Conservation (phyloP, 2,329 filamentous ascomycete species). For the Blumeriella jaapii region DNA sequence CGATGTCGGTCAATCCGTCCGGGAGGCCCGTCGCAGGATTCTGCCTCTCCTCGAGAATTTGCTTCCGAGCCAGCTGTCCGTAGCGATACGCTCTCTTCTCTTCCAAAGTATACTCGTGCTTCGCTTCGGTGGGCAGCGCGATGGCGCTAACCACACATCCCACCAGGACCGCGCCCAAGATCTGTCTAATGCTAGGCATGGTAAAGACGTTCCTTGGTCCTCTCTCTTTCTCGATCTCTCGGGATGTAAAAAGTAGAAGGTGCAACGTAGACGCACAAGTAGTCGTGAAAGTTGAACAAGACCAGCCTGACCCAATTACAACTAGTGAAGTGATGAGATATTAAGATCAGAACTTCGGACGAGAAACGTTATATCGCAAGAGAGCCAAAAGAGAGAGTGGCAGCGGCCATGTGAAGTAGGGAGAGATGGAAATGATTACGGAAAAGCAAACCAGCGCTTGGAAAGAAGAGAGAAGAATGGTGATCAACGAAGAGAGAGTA, state of each 20-base stretch:
- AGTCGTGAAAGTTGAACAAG: constrained; percentile 20
- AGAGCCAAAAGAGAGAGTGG: constrained; percentile 20
- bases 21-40: constrained; percentile 25
- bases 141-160: constrained; percentile 19
- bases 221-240: too few species aligned
- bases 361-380: constrained; percentile 1
- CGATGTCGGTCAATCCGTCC: constrained; percentile 35
- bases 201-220: constrained; percentile 10
- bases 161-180: constrained; percentile 20
- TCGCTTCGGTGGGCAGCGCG: constrained; percentile 20
- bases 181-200: constrained; percentile 25
- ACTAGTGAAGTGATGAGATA: constrained; percentile 8
- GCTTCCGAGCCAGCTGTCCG: constrained; percentile 10
- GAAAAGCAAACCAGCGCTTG: constrained; percentile 28
- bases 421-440: not conserved
- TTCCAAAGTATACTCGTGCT: constrained; percentile 20
- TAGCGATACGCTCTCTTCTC: constrained; percentile 19
- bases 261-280: constrained; percentile 3
- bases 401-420: constrained; percentile 20
- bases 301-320: constrained; percentile 25
- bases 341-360: constrained; percentile 12
- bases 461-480: constrained; percentile 10
- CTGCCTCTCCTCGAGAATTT: constrained; percentile 17
- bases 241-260: constrained; percentile 1
- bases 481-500: too few species aligned